These are phyloP conservation scores for Aspergillus niger DNA, from an alignment of 2,329 filamentous ascomycete species.

Conservation along the genomic window DNA sequence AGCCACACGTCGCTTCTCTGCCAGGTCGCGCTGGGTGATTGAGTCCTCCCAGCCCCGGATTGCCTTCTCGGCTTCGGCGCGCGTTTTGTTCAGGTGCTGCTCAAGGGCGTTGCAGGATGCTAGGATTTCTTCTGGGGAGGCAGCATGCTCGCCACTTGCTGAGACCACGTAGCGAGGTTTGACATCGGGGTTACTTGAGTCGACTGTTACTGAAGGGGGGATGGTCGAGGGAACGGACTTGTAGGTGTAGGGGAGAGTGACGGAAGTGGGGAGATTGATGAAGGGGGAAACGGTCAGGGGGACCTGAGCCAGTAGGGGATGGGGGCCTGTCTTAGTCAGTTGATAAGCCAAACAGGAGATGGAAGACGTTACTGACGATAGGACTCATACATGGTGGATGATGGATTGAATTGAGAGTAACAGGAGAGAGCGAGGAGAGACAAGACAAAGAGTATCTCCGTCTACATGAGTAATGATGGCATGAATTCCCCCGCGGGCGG, in stretches of 20 bases:
- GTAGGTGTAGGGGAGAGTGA: conserved; percentile 94
- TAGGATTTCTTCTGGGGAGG: conserved; percentile 83
- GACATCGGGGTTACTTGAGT: conserved; percentile 45
- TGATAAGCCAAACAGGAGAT: background rate
- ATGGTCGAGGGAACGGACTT: conserved; percentile 84
- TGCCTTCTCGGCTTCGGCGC: conserved; percentile 65
- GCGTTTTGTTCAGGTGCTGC: conserved; percentile 70
- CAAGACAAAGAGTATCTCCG: background rate
- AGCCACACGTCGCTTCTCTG: conserved; percentile 64
- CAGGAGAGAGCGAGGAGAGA: background rate
- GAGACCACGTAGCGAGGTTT: conserved; percentile 75
- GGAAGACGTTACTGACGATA: conserved; percentile 38
- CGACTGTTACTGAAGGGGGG: conserved; percentile 68
- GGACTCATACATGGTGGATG: conserved; percentile 46
- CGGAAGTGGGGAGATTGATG: conserved; percentile 82
- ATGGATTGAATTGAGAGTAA: background rate
- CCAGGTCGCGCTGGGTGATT: conserved; percentile 59
- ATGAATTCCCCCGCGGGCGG: background rate
- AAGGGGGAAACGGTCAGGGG: conserved; percentile 94
- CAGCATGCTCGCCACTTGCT: conserved; percentile 74
- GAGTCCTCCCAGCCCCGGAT: conserved; percentile 70
- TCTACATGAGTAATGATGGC: background rate
- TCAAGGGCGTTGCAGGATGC: conserved; percentile 77
- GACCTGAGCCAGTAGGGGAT: conserved; percentile 87
- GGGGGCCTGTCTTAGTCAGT: conserved; percentile 59